Conservation (phyloP, 495 filamentous ascomycete species). For the Penicillium lividum region DNA sequence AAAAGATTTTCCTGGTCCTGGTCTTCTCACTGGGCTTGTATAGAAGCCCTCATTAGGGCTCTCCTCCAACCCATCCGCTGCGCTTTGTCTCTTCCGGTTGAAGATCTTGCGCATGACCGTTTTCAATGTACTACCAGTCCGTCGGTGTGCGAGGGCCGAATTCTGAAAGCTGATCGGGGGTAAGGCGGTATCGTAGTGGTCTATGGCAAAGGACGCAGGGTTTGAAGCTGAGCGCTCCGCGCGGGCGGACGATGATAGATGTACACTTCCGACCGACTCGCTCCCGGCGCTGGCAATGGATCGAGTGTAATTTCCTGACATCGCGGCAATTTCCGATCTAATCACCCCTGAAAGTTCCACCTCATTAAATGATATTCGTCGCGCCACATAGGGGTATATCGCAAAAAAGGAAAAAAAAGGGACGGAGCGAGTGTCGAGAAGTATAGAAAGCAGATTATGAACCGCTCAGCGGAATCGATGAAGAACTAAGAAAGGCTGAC, state of each 20-base stretch:
- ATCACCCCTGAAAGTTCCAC: conserved; percentile 3
- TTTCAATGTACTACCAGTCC: conserved; percentile 47
- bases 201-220: conserved; percentile 19
- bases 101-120: conserved; percentile 53
- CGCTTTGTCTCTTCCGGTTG: conserved; percentile 44
- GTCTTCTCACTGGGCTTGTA: conserved; percentile 1
- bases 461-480: conserved; percentile 22
- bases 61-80: conserved; percentile 37
- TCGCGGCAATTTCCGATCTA: conserved; percentile 6
- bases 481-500: conserved; percentile 18
- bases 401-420: conserved; percentile 5
- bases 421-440: conserved; percentile 21
- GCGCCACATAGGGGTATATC: conserved; percentile 23
- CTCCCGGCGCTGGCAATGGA: conserved; percentile 29
- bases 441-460: conserved; percentile 8
- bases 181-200: conserved; percentile 30
- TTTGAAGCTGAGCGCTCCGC: conserved; percentile 24
- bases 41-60: conserved; percentile 21
- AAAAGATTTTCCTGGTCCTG: conserved; percentile 17
- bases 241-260: conserved; percentile 19
- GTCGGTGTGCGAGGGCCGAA: conserved; percentile 32
- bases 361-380: conserved; percentile 28
- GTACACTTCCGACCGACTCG: conserved; percentile 19
- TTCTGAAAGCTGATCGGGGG: conserved; percentile 29
- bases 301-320: conserved; percentile 19